Evolutionary conservation across 352 stramenopile genomes (phyloP).

Genomic region (Pythium volutum): DNA sequence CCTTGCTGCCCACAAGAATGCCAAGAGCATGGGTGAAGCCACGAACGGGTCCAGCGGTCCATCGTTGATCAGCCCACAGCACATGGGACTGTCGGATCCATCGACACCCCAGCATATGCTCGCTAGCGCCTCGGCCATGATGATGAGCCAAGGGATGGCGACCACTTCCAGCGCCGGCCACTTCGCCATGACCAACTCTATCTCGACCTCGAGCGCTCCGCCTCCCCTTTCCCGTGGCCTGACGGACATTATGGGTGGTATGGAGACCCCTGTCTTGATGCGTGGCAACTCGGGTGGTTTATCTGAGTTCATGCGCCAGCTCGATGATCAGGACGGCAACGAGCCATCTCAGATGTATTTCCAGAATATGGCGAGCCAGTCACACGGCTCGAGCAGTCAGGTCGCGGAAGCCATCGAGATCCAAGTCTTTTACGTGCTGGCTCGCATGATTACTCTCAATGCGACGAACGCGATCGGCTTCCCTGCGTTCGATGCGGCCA

Average conservation of each 20-base stretch:
- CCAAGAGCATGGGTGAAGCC: slow-evolving; percentile 30
- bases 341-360: slow-evolving; percentile 56
- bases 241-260: slow-evolving; percentile 63
- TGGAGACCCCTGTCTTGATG: slow-evolving; percentile 72
- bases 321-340: slow-evolving; percentile 63
- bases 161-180: slow-evolving; percentile 36
- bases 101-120: slow-evolving; percentile 47
- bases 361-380: slow-evolving; percentile 44
- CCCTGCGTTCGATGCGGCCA: slow-evolving; percentile 62
- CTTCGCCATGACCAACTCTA: slow-evolving; percentile 49
- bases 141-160: slow-evolving; percentile 68
- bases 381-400: slow-evolving; percentile 32
- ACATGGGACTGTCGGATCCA: slow-evolving; percentile 28
- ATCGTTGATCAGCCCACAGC: slow-evolving; percentile 36
- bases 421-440: slow-evolving; percentile 80
- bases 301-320: slow-evolving; percentile 74
- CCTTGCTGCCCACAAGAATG: slow-evolving; percentile 51
- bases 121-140: slow-evolving; percentile 42
- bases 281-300: slow-evolving; percentile 73
- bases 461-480: slow-evolving; percentile 72
- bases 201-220: slow-evolving; percentile 32
- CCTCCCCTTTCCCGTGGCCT: slow-evolving; percentile 36
- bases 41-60: slow-evolving; percentile 4
- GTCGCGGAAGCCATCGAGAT: slow-evolving; percentile 72
- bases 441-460: slow-evolving; percentile 72